Percentiles rank a stretch among this genome's conserved stretches.
phyloP scores from a whole-genome alignment of 2,329 filamentous ascomycete genomes.

The Drechslerella stenobrocha region DNA sequence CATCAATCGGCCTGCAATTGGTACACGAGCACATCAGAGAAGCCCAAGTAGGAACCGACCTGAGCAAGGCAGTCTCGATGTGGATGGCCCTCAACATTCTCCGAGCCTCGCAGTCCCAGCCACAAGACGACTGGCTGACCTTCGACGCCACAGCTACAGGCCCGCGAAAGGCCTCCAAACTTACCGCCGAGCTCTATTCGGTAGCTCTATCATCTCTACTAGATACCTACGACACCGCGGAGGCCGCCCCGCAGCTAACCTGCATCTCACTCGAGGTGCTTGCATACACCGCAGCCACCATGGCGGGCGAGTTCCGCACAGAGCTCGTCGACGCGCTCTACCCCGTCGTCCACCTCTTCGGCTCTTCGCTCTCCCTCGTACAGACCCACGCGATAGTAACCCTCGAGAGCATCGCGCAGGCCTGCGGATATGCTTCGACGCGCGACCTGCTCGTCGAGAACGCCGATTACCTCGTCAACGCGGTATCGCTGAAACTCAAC shows the following conservation, averaged over 20 bases:
- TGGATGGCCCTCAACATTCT: slow-evolving; percentile 53
- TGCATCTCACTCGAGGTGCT: slow-evolving; percentile 74
- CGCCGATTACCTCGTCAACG: slow-evolving; percentile 94
- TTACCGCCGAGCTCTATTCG: slow-evolving; percentile 68
- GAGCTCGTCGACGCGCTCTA: slow-evolving; percentile 92
- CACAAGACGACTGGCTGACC: slow-evolving; percentile 58
- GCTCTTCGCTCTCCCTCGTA: slow-evolving; percentile 68
- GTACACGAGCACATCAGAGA: slow-evolving; percentile 52
- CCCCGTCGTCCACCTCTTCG: slow-evolving; percentile 84
- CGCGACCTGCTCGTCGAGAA: slow-evolving; percentile 83
- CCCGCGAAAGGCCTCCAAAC: slow-evolving; percentile 51
- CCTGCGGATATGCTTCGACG: slow-evolving; percentile 74
- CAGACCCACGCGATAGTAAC: slow-evolving; percentile 80
- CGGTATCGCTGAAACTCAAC: slow-evolving; percentile 83
- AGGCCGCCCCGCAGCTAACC: slow-evolving; percentile 60
- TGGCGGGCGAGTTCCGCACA: slow-evolving; percentile 70
- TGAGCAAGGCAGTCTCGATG: slow-evolving; percentile 49
- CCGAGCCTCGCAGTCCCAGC: slow-evolving; percentile 53
- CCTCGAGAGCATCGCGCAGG: slow-evolving; percentile 74
- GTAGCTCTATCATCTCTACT: slow-evolving; percentile 68
- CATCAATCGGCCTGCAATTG: slow-evolving; percentile 59
- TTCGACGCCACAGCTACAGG: slow-evolving; percentile 56
- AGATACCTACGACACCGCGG: slow-evolving; percentile 58
- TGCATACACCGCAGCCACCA: slow-evolving; percentile 71
- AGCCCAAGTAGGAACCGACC: slow-evolving; percentile 38